Conservation (phyloP, 2,329 filamentous ascomycete species). For the Colletotrichum lupini region DNA sequence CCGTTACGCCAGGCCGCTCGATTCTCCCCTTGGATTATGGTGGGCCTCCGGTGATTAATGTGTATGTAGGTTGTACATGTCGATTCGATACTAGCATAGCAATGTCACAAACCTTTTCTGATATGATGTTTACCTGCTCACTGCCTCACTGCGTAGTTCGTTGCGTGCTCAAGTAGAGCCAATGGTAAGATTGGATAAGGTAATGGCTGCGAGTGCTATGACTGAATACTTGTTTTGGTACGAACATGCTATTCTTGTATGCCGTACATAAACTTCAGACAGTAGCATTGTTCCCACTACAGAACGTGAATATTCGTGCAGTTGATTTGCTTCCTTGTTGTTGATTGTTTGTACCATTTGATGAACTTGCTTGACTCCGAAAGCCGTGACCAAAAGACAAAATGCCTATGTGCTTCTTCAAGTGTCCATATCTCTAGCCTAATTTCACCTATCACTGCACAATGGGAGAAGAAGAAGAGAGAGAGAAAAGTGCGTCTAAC, state of each 20-base stretch:
- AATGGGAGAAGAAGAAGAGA: not conserved
- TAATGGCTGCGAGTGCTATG: not conserved
- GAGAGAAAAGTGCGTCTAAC: not conserved
- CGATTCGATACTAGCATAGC: constrained; percentile 23
- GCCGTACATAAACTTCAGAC: not conserved
- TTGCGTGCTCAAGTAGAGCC: not conserved
- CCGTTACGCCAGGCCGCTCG: not conserved
- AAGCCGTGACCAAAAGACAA: not conserved
- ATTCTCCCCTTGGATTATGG: not conserved
- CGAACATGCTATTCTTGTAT: not conserved
- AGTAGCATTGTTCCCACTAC: not conserved
- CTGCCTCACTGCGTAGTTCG: not conserved
- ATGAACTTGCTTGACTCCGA: not conserved
- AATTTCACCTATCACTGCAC: not conserved
- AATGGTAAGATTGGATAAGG: not conserved
- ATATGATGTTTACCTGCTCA: not conserved
- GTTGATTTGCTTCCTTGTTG: not conserved
- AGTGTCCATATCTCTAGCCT: not conserved
- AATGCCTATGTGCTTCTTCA: not conserved
- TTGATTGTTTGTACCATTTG: not conserved
- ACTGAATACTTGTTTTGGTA: not conserved
- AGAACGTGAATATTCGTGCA: not conserved
- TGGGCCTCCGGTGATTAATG: constrained; percentile 15
- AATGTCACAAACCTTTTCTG: not conserved
- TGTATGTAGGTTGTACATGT: constrained; percentile 28